Evolutionary conservation across 2,329 filamentous ascomycete species (phyloP).

Genomic region (Botrytis fabae): DNA sequence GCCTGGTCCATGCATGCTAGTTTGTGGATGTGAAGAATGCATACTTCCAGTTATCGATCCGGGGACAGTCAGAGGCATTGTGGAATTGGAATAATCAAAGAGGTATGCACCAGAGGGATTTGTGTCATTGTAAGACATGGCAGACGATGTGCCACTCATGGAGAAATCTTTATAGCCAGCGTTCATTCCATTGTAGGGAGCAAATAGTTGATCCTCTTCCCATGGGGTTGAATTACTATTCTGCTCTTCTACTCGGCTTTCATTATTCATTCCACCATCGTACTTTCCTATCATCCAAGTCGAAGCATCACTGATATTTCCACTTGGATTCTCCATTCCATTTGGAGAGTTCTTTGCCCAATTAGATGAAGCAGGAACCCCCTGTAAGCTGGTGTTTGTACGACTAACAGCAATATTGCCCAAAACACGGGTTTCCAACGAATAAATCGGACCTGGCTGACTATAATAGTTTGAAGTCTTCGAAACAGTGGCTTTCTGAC

Average conservation of each 20-base stretch:
- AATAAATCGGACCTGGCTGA: slow-evolving; percentile 8
- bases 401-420: slow-evolving; percentile 23
- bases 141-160: background rate
- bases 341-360: slow-evolving; percentile 26
- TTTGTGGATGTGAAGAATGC: background rate
- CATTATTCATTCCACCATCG: background rate
- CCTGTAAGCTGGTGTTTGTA: slow-evolving; percentile 23
- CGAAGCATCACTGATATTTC: background rate
- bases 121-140: background rate
- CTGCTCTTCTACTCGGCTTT: background rate
- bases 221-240: background rate
- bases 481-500: slow-evolving; percentile 20
- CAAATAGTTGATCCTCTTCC: background rate
- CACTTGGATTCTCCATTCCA: background rate
- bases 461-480: background rate
- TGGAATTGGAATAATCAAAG: slow-evolving; percentile 21
- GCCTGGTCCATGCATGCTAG: background rate
- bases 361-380: slow-evolving; percentile 33
- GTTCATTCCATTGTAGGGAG: background rate
- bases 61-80: background rate
- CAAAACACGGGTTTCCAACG: slow-evolving; percentile 28
- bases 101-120: background rate
- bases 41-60: slow-evolving; percentile 10
- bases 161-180: background rate
- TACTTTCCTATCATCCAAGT: background rate